Conservation (phyloP, 2,329 filamentous ascomycete species). For the Proliferodiscus dingleyae region DNA sequence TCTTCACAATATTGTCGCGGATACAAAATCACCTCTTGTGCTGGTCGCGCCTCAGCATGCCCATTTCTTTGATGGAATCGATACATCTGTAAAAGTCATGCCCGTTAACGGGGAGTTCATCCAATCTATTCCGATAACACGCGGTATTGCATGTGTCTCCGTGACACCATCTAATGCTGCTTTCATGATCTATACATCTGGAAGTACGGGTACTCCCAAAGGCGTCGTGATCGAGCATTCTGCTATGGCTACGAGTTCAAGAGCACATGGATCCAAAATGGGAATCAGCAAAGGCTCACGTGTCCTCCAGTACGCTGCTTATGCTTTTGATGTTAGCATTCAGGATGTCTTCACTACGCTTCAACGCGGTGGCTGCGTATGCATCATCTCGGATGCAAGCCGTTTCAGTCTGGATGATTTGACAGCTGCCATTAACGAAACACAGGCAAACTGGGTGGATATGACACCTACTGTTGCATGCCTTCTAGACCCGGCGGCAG, state of each 20-base stretch:
- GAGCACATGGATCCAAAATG: slow-evolving; percentile 1
- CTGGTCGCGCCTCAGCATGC: too few species aligned
- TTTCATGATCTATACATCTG: slow-evolving; percentile 42
- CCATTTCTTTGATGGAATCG: too few species aligned
- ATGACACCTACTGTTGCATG: slow-evolving; percentile 25
- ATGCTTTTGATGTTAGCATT: slow-evolving; percentile 12
- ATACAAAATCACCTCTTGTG: too few species aligned
- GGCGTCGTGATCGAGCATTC: slow-evolving; percentile 22
- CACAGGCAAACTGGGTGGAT: slow-evolving; percentile 18
- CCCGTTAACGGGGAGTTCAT: too few species aligned
- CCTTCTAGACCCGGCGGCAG: slow-evolving; percentile 15
- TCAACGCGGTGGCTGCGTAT: slow-evolving; percentile 9
- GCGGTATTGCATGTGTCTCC: too few species aligned
- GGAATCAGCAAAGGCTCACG: slow-evolving; percentile 3
- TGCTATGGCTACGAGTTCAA: slow-evolving; percentile 41
- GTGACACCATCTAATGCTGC: slow-evolving; percentile 6
- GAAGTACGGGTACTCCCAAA: slow-evolving; percentile 41
- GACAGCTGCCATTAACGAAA: slow-evolving; percentile 22
- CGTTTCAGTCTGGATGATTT: slow-evolving; percentile 35
- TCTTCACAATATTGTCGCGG: too few species aligned
- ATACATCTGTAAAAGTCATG: too few species aligned
- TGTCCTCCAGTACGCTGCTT: slow-evolving; percentile 8
- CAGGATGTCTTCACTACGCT: slow-evolving; percentile 8
- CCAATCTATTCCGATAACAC: too few species aligned
- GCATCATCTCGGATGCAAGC: slow-evolving; percentile 22